Percentiles rank a stretch among this genome's conserved stretches.
phyloP scores from a whole-genome alignment of 148 eudicot genomes.

The Vaccinium macrocarpon region DNA sequence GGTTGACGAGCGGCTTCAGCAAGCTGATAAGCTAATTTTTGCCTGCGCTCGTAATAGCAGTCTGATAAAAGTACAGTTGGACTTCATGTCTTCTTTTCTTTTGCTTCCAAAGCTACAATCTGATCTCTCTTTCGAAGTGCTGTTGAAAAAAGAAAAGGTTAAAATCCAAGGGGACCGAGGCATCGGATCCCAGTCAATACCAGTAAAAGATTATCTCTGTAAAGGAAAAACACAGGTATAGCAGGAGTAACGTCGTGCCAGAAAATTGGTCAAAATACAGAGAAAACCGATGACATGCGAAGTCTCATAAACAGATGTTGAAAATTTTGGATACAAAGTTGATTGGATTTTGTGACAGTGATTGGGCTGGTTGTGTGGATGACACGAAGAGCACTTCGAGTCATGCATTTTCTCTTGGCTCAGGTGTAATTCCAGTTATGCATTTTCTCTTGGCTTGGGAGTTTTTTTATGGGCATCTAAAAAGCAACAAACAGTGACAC shows the following conservation, averaged over 20 bases:
- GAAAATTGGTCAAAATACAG: background rate
- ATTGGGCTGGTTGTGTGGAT: no score
- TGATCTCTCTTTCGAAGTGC: slow-evolving; percentile 94
- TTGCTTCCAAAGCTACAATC: slow-evolving; percentile 77
- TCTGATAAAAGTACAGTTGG: slow-evolving; percentile 52
- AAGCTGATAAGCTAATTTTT: slow-evolving; percentile 92
- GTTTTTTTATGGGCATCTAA: no score
- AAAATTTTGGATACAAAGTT: slow-evolving; percentile 12
- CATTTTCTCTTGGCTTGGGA: no score
- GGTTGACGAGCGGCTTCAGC: slow-evolving; percentile 97
- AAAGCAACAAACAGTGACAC: no score
- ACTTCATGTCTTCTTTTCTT: slow-evolving; percentile 59
- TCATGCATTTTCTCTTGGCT: no score
- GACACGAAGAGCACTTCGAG: no score
- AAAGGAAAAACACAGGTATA: background rate
- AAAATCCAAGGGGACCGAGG: no score
- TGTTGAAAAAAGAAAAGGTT: slow-evolving; percentile 29
- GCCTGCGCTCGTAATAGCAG: slow-evolving; percentile 70
- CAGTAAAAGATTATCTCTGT: background rate
- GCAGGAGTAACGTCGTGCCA: background rate
- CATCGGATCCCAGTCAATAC: background rate
- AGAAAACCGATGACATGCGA: slow-evolving; percentile 42
- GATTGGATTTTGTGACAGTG: no score
- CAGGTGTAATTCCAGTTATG: no score
- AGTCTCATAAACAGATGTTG: background rate